Evolutionary conservation across 768 basidiomycete genomes (phyloP).

Genomic region (Pholiota molesta): DNA sequence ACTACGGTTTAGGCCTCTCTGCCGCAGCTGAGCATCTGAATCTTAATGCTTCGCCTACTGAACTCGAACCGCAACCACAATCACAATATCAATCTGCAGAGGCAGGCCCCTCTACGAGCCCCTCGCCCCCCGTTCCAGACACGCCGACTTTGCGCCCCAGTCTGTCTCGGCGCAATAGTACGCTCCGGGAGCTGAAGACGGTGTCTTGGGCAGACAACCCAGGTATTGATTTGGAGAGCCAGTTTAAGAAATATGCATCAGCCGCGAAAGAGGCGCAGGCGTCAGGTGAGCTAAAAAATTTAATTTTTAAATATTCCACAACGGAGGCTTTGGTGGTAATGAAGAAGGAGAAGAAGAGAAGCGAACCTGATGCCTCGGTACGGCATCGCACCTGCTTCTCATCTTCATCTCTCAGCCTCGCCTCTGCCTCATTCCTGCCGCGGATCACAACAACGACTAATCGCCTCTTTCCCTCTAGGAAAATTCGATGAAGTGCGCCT

Average conservation of each 20-base stretch:
- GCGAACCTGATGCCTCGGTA: neutral
- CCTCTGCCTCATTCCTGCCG: neutral
- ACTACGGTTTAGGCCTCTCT: conserved; percentile 26
- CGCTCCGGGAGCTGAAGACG: conserved; percentile 66
- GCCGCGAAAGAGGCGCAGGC: conserved; percentile 42
- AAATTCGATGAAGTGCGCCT: conserved; percentile 63
- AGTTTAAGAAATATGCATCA: conserved; percentile 51
- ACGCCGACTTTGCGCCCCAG: conserved; percentile 16
- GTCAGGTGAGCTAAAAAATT: conserved; percentile 32
- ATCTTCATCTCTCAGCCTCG: neutral
- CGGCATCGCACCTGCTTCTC: neutral
- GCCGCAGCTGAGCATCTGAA: neutral
- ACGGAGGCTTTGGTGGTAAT: too few species aligned
- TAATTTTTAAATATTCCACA: neutral
- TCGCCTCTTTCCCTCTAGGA: conserved; percentile 35
- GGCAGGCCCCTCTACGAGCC: neutral
- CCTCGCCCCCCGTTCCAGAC: conserved; percentile 13
- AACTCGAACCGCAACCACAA: conserved; percentile 1
- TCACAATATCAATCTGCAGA: conserved; percentile 4
- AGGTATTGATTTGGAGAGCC: conserved; percentile 53
- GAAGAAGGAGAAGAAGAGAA: neutral
- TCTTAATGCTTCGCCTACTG: neutral
- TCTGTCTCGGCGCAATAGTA: conserved; percentile 51
- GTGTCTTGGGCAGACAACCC: conserved; percentile 77
- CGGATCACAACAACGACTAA: neutral